Conservation (phyloP, 2,329 filamentous ascomycete species). For the Alternaria triticina region DNA sequence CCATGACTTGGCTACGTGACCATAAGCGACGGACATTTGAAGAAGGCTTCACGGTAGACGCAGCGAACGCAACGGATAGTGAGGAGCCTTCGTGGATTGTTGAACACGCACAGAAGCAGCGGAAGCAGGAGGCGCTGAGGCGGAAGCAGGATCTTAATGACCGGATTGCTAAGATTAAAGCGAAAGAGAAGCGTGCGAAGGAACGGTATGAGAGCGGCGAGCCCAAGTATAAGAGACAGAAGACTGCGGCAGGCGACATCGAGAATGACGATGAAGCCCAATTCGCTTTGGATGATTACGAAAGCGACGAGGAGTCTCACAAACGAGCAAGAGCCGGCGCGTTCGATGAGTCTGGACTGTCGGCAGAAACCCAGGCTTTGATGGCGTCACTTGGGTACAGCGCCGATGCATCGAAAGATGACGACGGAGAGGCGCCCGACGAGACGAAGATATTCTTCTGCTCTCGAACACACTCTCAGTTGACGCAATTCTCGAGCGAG, state of each 20-base stretch:
- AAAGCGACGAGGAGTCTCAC: slow-evolving; percentile 64
- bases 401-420: slow-evolving; percentile 48
- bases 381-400: slow-evolving; percentile 65
- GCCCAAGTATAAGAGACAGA: slow-evolving; percentile 54
- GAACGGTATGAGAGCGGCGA: slow-evolving; percentile 59
- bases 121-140: slow-evolving; percentile 68
- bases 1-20: slow-evolving; percentile 88
- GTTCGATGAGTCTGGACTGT: slow-evolving; percentile 60
- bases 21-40: slow-evolving; percentile 71
- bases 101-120: slow-evolving; percentile 74
- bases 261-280: slow-evolving; percentile 62
- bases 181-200: slow-evolving; percentile 66
- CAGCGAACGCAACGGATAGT: slow-evolving; percentile 56
- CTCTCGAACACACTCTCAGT: slow-evolving; percentile 89
- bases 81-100: slow-evolving; percentile 87
- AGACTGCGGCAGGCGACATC: slow-evolving; percentile 11
- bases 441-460: slow-evolving; percentile 89
- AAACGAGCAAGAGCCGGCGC: slow-evolving; percentile 20
- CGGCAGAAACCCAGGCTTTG: slow-evolving; percentile 75
- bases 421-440: slow-evolving; percentile 61
- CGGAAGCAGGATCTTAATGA: slow-evolving; percentile 76
- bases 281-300: slow-evolving; percentile 78
- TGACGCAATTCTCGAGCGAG: slow-evolving; percentile 87
- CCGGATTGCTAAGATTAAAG: slow-evolving; percentile 68
- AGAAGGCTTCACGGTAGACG: slow-evolving; percentile 56